Evolutionary conservation across 257 asterid genomes (phyloP).

Genomic region (Solanum bulbocastanum): DNA sequence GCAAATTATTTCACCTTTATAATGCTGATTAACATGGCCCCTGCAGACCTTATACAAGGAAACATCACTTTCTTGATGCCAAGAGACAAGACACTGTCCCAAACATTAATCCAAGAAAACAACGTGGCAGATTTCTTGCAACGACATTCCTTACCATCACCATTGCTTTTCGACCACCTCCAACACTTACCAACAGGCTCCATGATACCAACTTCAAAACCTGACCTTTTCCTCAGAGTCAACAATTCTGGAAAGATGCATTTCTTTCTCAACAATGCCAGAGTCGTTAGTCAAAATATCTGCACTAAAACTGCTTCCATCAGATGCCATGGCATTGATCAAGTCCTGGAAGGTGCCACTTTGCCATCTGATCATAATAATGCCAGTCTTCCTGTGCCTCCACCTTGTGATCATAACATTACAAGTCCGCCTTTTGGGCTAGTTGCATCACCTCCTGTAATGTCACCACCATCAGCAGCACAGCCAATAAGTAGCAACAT

Average conservation of each 20-base stretch:
- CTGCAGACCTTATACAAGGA: slow-evolving; percentile 15
- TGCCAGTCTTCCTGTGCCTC: not conserved
- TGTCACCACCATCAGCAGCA: not conserved
- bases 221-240: slow-evolving; percentile 35
- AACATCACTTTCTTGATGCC: slow-evolving; percentile 75
- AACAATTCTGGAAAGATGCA: slow-evolving; percentile 31
- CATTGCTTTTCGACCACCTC: slow-evolving; percentile 50
- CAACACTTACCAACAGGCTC: slow-evolving; percentile 55
- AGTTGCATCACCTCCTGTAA: not conserved
- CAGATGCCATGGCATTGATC: slow-evolving; percentile 79
- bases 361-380: not conserved
- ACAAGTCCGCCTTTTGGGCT: not conserved
- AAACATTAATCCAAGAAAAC: slow-evolving; percentile 11
- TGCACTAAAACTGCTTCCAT: slow-evolving; percentile 41
- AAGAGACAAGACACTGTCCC: slow-evolving; percentile 38
- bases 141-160: slow-evolving; percentile 57
- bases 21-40: slow-evolving; percentile 65
- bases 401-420: not conserved
- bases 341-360: slow-evolving; percentile 22
- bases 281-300: slow-evolving; percentile 51
- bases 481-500: not conserved
- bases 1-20: slow-evolving; percentile 71
- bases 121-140: slow-evolving; percentile 44
- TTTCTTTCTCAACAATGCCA: slow-evolving; percentile 51
- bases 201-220: slow-evolving; percentile 49